Evolutionary conservation across 1,284 basidiomycete genomes (phyloP).

Genomic region (Hortiboletus rubellus): DNA sequence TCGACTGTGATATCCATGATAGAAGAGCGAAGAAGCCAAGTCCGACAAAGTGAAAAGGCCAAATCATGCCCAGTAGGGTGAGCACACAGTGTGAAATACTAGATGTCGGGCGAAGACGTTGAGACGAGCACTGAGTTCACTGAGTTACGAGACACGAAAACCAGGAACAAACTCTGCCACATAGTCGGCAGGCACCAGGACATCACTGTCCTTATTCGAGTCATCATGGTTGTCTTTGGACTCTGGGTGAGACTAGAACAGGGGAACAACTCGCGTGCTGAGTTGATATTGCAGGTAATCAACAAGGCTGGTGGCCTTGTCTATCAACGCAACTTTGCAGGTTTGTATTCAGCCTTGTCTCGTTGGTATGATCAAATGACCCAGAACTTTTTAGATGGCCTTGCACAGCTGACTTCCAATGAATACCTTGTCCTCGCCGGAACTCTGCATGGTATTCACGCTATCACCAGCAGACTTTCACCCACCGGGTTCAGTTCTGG

Average conservation of each 20-base stretch:
- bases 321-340: slow-evolving; percentile 89
- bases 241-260: slow-evolving; percentile 63
- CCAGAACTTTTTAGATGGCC: slow-evolving; percentile 60
- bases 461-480: slow-evolving; percentile 91
- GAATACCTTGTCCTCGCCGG: slow-evolving; percentile 97
- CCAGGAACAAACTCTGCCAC: not conserved
- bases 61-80: slow-evolving; percentile 21
- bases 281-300: slow-evolving; percentile 66
- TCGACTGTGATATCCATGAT: slow-evolving; percentile 26
- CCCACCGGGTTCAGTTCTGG: slow-evolving; percentile 84
- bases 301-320: slow-evolving; percentile 99
- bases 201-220: slow-evolving; percentile 10
- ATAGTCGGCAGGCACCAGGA: not conserved
- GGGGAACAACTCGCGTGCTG: not conserved
- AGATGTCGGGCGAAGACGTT: slow-evolving; percentile 16
- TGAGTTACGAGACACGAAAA: not conserved
- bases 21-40: slow-evolving; percentile 19
- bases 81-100: not conserved
- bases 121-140: too few relatives aligned
- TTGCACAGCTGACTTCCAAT: slow-evolving; percentile 89
- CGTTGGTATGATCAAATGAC: slow-evolving; percentile 9
- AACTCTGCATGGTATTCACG: slow-evolving; percentile 97
- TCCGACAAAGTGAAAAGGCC: slow-evolving; percentile 3
- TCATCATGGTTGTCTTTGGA: slow-evolving; percentile 69
- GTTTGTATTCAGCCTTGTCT: slow-evolving; percentile 42